A percentile compares a stretch with the other conserved stretches of the same genome.
Evolutionary conservation across 768 basidiomycete genomes (phyloP).

Genomic region (Lentinula guzmanii): DNA sequence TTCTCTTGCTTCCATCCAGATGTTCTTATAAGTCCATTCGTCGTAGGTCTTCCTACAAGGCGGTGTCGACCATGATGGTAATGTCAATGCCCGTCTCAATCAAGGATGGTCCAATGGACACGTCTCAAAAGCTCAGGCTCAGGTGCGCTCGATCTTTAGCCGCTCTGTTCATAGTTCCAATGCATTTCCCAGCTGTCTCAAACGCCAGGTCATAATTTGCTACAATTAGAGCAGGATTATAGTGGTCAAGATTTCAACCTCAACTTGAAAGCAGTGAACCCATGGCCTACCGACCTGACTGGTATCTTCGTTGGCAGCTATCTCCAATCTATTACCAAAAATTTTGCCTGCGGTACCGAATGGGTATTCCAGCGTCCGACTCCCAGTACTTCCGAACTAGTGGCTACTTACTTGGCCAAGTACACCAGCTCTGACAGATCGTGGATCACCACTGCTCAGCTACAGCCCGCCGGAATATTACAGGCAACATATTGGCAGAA

Average conservation of each 20-base stretch:
- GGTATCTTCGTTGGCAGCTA: constrained; percentile 92
- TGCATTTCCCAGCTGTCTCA: constrained; percentile 54
- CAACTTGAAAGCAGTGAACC: constrained; percentile 88
- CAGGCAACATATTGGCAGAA: constrained; percentile 97
- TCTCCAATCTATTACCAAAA: constrained; percentile 89
- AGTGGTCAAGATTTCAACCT: constrained; percentile 81
- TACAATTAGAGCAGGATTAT: constrained; percentile 93
- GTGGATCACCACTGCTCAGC: constrained; percentile 92
- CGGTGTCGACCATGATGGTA: constrained; percentile 89
- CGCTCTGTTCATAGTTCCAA: neutral
- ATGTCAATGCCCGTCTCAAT: constrained; percentile 83
- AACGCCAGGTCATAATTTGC: constrained; percentile 79
- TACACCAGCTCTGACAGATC: constrained; percentile 63
- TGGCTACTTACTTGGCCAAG: constrained; percentile 77
- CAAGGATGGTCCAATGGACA: constrained; percentile 77
- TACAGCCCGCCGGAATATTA: constrained; percentile 76
- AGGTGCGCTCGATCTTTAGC: constrained; percentile 46
- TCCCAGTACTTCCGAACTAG: constrained; percentile 63
- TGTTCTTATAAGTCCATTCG: constrained; percentile 10
- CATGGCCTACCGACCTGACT: constrained; percentile 77
- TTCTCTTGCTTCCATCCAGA: neutral
- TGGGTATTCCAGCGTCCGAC: constrained; percentile 75
- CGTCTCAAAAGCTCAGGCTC: constrained; percentile 82
- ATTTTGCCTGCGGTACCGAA: constrained; percentile 85
- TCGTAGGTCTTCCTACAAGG: constrained; percentile 86